These are phyloP conservation scores for Mortierella claussenii DNA, from an alignment of 192 early-diverging fungal species.

Conservation along the genomic window DNA sequence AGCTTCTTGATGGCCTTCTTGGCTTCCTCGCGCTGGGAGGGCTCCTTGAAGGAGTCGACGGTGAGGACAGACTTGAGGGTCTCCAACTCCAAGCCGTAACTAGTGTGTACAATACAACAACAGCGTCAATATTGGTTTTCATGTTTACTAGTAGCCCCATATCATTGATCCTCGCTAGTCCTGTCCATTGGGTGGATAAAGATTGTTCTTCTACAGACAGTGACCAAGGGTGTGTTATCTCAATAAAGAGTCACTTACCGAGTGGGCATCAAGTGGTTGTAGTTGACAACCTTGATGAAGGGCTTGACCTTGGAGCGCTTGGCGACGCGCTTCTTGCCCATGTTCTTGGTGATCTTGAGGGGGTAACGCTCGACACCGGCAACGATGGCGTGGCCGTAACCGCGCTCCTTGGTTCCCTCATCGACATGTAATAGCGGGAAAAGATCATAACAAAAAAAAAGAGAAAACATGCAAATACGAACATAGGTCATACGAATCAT, in stretches of 20 bases:
- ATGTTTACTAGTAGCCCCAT: no score
- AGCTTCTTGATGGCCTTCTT: conserved; percentile 96
- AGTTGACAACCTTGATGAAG: conserved; percentile 99
- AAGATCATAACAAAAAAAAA: conserved; percentile 6
- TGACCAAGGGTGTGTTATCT: no score
- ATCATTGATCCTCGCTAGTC: no score
- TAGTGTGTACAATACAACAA: conserved; percentile 17
- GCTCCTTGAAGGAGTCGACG: conserved; percentile 93
- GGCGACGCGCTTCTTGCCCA: conserved; percentile 95
- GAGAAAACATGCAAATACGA: conserved; percentile 9
- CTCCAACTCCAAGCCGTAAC: conserved; percentile 96
- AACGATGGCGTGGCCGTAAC: conserved; percentile 98
- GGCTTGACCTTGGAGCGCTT: conserved; percentile 99
- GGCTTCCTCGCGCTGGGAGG: conserved; percentile 87
- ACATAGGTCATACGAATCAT: conserved; percentile 56
- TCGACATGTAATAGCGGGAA: conserved; percentile 71
- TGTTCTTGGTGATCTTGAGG: conserved; percentile 95
- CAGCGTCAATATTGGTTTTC: no score
- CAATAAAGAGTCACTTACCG: no score
- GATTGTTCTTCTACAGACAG: no score
- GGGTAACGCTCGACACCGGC: conserved; percentile 98
- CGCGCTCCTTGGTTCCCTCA: conserved; percentile 97
- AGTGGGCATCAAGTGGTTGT: conserved; percentile 99
- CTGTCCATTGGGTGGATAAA: no score
- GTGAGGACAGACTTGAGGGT: conserved; percentile 90